phyloP scores from a whole-genome alignment of 352 stramenopile species.

The Pythium utonaiense region DNA sequence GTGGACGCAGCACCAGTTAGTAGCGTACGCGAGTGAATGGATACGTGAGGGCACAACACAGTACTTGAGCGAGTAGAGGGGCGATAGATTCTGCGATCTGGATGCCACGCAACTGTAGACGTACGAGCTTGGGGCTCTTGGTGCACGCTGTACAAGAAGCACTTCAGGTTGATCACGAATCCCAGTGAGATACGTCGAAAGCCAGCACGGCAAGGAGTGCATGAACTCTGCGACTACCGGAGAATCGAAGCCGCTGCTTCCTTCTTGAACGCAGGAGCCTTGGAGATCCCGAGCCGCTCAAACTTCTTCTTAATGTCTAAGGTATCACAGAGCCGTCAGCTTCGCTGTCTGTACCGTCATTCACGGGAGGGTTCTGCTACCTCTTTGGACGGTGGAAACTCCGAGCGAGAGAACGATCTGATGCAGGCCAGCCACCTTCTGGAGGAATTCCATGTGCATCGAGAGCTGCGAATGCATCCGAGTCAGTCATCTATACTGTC shows the following conservation, averaged over 20 bases:
- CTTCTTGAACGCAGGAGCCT: constrained; percentile 37
- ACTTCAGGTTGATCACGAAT: too few species aligned
- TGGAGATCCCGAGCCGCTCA: constrained; percentile 48
- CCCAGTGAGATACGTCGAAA: too few species aligned
- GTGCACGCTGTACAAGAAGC: constrained; percentile 3
- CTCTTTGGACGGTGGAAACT: constrained; percentile 43
- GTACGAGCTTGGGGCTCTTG: constrained; percentile 11
- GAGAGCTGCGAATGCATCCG: constrained; percentile 27
- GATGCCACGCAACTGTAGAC: constrained; percentile 19
- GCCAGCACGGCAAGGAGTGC: too few species aligned
- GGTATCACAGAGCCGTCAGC: background rate
- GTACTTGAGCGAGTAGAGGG: constrained; percentile 4
- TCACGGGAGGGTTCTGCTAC: too few species aligned
- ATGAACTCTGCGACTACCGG: too few species aligned
- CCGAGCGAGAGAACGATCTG: constrained; percentile 53
- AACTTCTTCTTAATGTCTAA: constrained; percentile 62
- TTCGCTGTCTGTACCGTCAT: too few species aligned
- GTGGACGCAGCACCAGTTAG: too few species aligned
- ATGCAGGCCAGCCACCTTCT: constrained; percentile 26
- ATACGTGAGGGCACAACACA: too few species aligned
- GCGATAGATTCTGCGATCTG: constrained; percentile 4
- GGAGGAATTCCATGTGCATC: constrained; percentile 49
- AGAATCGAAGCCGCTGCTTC: constrained; percentile 29
- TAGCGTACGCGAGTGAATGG: too few species aligned
- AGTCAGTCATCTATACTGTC: too few species aligned